Conservation (phyloP, 495 filamentous ascomycete genomes). For the Podospora comata region DNA sequence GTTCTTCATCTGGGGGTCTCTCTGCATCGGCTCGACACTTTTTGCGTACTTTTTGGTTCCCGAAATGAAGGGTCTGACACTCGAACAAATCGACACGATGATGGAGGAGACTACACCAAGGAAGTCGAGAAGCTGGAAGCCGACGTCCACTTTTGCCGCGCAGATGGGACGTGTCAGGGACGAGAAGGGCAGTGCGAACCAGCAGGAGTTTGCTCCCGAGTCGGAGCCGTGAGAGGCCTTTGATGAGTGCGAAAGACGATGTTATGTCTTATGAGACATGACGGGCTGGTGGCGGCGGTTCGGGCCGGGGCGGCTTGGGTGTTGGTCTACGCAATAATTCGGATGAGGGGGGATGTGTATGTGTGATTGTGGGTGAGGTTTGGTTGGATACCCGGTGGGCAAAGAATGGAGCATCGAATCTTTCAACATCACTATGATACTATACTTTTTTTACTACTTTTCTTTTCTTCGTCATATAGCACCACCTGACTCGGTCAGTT, state of each 20-base stretch:
- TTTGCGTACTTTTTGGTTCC: slow-evolving; percentile 77
- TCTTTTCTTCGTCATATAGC: not conserved
- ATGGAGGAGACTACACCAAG: slow-evolving; percentile 72
- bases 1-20: slow-evolving; percentile 73
- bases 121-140: slow-evolving; percentile 63
- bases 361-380: not conserved
- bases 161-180: slow-evolving; percentile 31
- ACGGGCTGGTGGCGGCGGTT: not conserved
- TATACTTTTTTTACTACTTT: not conserved
- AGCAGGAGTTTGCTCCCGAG: not conserved
- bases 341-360: no score
- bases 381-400: slow-evolving; percentile 1
- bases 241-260: not conserved
- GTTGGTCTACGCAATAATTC: not conserved
- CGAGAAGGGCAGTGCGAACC: slow-evolving; percentile 2
- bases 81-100: slow-evolving; percentile 87
- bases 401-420: not conserved
- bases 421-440: not conserved
- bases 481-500: not conserved
- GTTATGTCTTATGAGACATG: not conserved
- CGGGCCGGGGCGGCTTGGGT: no score
- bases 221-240: not conserved
- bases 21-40: slow-evolving; percentile 59
- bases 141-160: slow-evolving; percentile 64
- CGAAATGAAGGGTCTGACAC: slow-evolving; percentile 81